These are phyloP conservation scores for Phytophthora citrophthora DNA, from an alignment of 352 stramenopile species.

Conservation along the genomic window DNA sequence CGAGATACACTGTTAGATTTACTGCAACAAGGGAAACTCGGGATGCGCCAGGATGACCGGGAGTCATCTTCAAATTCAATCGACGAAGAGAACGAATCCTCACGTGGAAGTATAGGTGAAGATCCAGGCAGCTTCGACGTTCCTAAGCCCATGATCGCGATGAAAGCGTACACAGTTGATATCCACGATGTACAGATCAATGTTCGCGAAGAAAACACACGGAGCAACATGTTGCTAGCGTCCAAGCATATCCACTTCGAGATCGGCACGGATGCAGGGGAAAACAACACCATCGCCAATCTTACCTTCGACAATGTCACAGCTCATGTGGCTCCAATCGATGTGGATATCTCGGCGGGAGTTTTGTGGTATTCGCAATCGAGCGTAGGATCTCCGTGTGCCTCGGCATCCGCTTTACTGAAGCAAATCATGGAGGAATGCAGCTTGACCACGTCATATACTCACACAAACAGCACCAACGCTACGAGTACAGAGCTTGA, in stretches of 20 bases:
- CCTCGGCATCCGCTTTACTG: conserved; percentile 40
- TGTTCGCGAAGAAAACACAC: conserved; percentile 66
- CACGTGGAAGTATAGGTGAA: conserved; percentile 16
- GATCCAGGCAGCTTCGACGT: conserved; percentile 21
- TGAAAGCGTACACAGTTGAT: conserved; percentile 81
- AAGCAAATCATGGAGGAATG: conserved; percentile 86
- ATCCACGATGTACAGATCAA: conserved; percentile 85
- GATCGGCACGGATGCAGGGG: conserved; percentile 54
- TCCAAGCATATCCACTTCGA: conserved; percentile 84
- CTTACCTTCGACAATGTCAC: conserved; percentile 75
- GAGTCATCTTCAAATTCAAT: conserved; percentile 21
- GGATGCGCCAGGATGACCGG: conserved; percentile 32
- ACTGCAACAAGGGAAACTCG: conserved; percentile 78
- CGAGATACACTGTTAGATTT: conserved; percentile 74
- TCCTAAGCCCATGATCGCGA: conserved; percentile 41
- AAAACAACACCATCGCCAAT: conserved; percentile 57
- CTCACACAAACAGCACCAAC: conserved; percentile 44
- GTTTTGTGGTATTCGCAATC: conserved; percentile 77
- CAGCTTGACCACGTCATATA: conserved; percentile 66
- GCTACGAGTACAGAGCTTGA: conserved; percentile 64
- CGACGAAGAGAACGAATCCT: conserved; percentile 19
- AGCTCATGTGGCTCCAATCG: conserved; percentile 71
- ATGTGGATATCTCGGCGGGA: conserved; percentile 75
- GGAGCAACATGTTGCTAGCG: conserved; percentile 73
- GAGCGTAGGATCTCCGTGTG: conserved; percentile 6